Evolutionary conservation across 768 basidiomycete genomes (phyloP).

Genomic region (Leccinum olivaceopallidum): DNA sequence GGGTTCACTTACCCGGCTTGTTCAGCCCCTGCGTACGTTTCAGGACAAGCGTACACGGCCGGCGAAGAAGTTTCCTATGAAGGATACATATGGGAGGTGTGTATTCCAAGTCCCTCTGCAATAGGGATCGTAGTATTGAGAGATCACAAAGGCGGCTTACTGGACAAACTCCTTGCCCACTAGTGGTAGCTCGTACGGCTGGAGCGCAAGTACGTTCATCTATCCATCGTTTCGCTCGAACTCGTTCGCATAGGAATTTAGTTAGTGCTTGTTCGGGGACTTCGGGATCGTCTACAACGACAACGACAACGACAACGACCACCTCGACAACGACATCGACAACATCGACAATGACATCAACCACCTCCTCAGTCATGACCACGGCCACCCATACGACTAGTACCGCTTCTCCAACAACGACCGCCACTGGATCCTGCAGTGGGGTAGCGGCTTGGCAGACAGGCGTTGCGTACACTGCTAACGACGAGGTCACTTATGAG

Average conservation of each 20-base stretch:
- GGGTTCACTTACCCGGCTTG: slow-evolving; percentile 68
- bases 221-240: background rate
- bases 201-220: slow-evolving; percentile 56
- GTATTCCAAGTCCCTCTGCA: background rate
- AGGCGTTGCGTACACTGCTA: slow-evolving; percentile 48
- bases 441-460: slow-evolving; percentile 52
- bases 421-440: slow-evolving; percentile 41
- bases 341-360: slow-evolving; percentile 16
- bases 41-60: slow-evolving; percentile 51
- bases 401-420: slow-evolving; percentile 17
- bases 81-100: slow-evolving; percentile 68
- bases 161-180: slow-evolving; percentile 50
- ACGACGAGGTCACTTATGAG: slow-evolving; percentile 52
- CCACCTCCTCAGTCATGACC: slow-evolving; percentile 16
- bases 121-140: background rate
- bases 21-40: slow-evolving; percentile 51
- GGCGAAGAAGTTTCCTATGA: slow-evolving; percentile 53
- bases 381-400: slow-evolving; percentile 13
- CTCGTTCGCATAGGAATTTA: slow-evolving; percentile 4
- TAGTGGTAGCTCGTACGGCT: slow-evolving; percentile 53
- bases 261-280: slow-evolving; percentile 26
- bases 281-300: slow-evolving; percentile 3
- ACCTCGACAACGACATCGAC: slow-evolving; percentile 4
- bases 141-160: slow-evolving; percentile 54
- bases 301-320: background rate